phyloP scores from a whole-genome alignment of 1,139 yeast genomes.

The Debaryomyces psychrophilus region DNA sequence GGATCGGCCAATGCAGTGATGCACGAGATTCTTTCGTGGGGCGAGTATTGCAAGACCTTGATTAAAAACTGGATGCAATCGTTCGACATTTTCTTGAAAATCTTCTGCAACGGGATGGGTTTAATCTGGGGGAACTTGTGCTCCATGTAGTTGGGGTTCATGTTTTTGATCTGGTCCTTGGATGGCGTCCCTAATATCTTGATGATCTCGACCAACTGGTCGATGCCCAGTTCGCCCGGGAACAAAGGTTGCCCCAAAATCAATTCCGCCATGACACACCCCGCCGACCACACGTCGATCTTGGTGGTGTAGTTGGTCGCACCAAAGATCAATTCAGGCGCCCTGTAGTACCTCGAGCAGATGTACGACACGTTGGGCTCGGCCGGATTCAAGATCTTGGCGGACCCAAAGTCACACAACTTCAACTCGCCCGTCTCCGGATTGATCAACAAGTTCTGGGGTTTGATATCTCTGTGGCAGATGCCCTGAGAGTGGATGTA shows the following conservation, averaged over 20 bases:
- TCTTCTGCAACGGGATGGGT: conserved; percentile 86
- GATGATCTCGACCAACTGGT: conserved; percentile 94
- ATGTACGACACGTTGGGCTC: conserved; percentile 97
- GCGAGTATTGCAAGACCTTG: conserved; percentile 72
- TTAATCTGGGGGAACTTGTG: conserved; percentile 95
- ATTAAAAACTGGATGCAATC: conserved; percentile 69
- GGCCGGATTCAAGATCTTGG: conserved; percentile 82
- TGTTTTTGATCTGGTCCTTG: conserved; percentile 85
- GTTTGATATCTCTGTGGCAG: conserved; percentile 97
- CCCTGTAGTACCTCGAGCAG: conserved; percentile 94
- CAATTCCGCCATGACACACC: conserved; percentile 97
- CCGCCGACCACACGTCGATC: conserved; percentile 97
- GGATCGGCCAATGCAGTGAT: conserved; percentile 68
- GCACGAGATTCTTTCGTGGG: conserved; percentile 69
- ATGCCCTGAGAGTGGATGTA: conserved; percentile 90
- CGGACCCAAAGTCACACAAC: conserved; percentile 98
- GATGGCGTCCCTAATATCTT: conserved; percentile 95
- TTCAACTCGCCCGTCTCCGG: conserved; percentile 83
- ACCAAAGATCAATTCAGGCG: conserved; percentile 90
- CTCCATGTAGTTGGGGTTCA: conserved; percentile 98
- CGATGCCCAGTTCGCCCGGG: conserved; percentile 98
- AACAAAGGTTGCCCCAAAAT: conserved; percentile 93
- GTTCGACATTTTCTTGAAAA: conserved; percentile 66
- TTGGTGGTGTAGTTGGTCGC: conserved; percentile 94
- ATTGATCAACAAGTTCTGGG: conserved; percentile 89